Evolutionary conservation across 352 stramenopile genomes (phyloP).

Genomic region (Peronospora tabacina): DNA sequence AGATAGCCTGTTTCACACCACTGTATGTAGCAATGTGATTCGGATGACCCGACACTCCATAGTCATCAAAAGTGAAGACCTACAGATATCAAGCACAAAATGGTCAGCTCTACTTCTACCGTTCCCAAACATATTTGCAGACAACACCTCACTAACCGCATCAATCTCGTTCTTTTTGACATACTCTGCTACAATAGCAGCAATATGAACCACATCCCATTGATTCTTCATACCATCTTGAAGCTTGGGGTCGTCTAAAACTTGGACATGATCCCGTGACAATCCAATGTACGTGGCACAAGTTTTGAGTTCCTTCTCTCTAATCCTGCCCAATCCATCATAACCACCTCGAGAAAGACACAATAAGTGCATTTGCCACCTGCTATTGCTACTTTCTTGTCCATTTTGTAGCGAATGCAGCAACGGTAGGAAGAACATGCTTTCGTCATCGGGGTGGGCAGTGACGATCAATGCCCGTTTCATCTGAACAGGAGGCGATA

Average conservation of each 20-base stretch:
- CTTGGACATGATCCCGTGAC: conserved; percentile 33
- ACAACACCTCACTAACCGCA: conserved; percentile 34
- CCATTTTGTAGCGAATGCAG: conserved; percentile 48
- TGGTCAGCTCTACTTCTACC: neutral
- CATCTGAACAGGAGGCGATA: conserved; percentile 1
- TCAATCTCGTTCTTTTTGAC: conserved; percentile 52
- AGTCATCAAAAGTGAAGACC: conserved; percentile 92
- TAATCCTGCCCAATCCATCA: conserved; percentile 80
- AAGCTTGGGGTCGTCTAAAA: conserved; percentile 74
- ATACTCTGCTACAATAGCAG: conserved; percentile 44
- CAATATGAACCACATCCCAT: conserved; percentile 68
- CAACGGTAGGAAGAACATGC: conserved; percentile 95
- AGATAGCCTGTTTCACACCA: conserved; percentile 45
- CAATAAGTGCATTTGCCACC: conserved; percentile 76
- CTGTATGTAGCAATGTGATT: conserved; percentile 87
- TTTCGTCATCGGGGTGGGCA: conserved; percentile 95
- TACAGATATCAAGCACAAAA: conserved; percentile 15
- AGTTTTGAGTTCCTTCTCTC: conserved; percentile 74
- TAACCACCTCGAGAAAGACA: conserved; percentile 91
- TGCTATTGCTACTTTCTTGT: conserved; percentile 3
- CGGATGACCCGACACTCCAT: conserved; percentile 89
- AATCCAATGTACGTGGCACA: conserved; percentile 54
- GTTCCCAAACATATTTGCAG: neutral
- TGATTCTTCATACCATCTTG: conserved; percentile 80
- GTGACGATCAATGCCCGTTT: conserved; percentile 82